Base-by-base conservation (phyloP, 345 rosid species). In the Hibiscus syriacus region DNA sequence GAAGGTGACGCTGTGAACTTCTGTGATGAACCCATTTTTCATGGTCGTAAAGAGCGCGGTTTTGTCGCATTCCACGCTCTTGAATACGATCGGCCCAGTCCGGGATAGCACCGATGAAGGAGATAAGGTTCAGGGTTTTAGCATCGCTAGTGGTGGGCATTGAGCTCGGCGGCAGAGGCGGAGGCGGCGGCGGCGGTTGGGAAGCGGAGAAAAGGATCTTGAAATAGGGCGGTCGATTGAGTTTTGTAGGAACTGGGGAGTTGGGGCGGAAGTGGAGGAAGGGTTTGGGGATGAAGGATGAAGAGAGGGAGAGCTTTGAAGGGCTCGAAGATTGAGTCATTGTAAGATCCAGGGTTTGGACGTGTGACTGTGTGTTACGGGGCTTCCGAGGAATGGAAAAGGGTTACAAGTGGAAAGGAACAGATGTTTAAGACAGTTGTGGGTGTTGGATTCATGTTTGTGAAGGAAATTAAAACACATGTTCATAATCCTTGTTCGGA, bases 1-100 rank as follows among this genome's bases (percentile, higher is more conserved):
- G 87, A 9, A 90, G 5, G 76, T 93, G 98, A 53, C 97, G 97
- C n/a, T 70, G 76, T 0, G 98, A 93, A 84, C 97, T 90, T 65
- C n/a, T n/a, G n/a, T n/a, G n/a, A n/a, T n/a, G n/a, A n/a, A n/a
- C n/a, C n/a, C n/a, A n/a, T n/a, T n/a, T 78, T 11, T 93, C 81
- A 72, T 90, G 98, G 74, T 70, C 81, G 82, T 93, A 93, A 30
- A 93, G 86, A 61, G 86, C 62, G n/a, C 98, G 89, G 6, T 77
- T 86, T 66, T 76, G 85, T 43, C 41, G 86, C 94, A 90, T 86
- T 46, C 98, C 89, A 6, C 87, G 84, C 85, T 93, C 98, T 58
- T 93, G 75, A 38, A 87, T 71, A 5, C 72, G 34, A 77, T 93
- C 98, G 2, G 97, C 88, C 98, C 98, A 93, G 66, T 90, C 88